Percentiles rank a stretch among this genome's conserved stretches.
Evolutionary conservation across 2,329 filamentous ascomycete species (phyloP).

Genomic region (Alternaria solani): DNA sequence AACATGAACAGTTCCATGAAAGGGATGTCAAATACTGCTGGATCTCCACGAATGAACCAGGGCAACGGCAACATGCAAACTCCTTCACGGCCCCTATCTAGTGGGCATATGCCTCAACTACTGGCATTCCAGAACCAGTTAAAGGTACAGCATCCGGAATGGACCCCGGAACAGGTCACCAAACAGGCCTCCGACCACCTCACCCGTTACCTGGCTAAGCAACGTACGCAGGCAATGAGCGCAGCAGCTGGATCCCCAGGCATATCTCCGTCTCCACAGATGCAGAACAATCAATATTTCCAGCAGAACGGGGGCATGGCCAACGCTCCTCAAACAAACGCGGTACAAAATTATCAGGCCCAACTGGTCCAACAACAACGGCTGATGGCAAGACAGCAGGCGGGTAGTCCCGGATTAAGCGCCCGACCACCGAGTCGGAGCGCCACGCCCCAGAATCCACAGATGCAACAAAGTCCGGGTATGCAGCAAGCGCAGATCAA

Average conservation of each 20-base stretch:
- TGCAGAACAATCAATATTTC: slow-evolving; percentile 47
- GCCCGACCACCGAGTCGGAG: slow-evolving; percentile 47
- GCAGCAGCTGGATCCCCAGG: slow-evolving; percentile 47
- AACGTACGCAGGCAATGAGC: slow-evolving; percentile 49
- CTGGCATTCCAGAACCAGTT: slow-evolving; percentile 43
- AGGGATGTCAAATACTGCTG: slow-evolving; percentile 45
- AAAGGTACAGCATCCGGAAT: slow-evolving; percentile 49
- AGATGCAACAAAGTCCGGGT: slow-evolving; percentile 46
- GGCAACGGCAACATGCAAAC: slow-evolving; percentile 42
- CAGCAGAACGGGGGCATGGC: slow-evolving; percentile 41
- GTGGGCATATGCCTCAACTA: slow-evolving; percentile 46
- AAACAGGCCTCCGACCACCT: slow-evolving; percentile 49
- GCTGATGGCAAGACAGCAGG: slow-evolving; percentile 45
- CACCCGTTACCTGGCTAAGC: slow-evolving; percentile 40
- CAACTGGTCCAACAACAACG: slow-evolving; percentile 50
- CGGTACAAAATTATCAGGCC: slow-evolving; percentile 49
- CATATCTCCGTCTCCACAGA: slow-evolving; percentile 43
- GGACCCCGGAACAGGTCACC: slow-evolving; percentile 44
- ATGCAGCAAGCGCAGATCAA: slow-evolving; percentile 46
- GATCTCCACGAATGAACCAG: slow-evolving; percentile 47
- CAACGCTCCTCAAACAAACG: slow-evolving; percentile 42
- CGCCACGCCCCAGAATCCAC: slow-evolving; percentile 50
- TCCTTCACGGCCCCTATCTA: slow-evolving; percentile 40
- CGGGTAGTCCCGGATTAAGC: slow-evolving; percentile 43
- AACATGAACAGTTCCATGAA: slow-evolving; percentile 44